Evolutionary conservation across 371 early-diverging fungal genomes (phyloP).

Genomic region (Nematocida parisii): DNA sequence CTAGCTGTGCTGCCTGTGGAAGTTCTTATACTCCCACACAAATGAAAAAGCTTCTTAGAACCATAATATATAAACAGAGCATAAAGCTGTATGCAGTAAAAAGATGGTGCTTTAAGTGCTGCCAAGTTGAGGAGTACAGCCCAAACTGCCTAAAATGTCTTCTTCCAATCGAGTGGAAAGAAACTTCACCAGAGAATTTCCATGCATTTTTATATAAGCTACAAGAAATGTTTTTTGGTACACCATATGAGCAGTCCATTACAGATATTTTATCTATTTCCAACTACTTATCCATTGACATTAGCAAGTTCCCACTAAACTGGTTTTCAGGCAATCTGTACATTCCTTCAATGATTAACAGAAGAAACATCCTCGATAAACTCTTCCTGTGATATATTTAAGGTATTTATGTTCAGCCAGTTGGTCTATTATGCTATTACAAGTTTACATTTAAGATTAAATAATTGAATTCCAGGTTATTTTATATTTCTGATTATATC

Average conservation of each 20-base stretch:
- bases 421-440: no score
- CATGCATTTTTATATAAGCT: slow-evolving; percentile 23
- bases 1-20: slow-evolving; percentile 61
- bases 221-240: slow-evolving; percentile 5
- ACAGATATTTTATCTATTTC: neutral
- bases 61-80: slow-evolving; percentile 54
- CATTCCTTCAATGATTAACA: slow-evolving; percentile 11
- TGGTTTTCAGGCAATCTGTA: slow-evolving; percentile 7
- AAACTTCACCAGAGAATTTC: slow-evolving; percentile 3
- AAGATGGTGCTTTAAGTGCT: slow-evolving; percentile 39
- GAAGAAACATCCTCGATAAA: slow-evolving; percentile 2
- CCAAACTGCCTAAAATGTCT: slow-evolving; percentile 20
- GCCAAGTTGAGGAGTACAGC: slow-evolving; percentile 15
- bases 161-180: slow-evolving; percentile 14
- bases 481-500: no score
- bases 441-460: no score
- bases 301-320: slow-evolving; percentile 30
- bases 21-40: slow-evolving; percentile 40
- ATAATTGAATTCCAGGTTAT: no score
- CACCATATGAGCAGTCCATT: neutral
- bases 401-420: neutral
- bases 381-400: neutral
- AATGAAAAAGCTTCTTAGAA: slow-evolving; percentile 47
- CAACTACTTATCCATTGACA: slow-evolving; percentile 16
- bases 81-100: neutral